Evolutionary conservation across 768 basidiomycete genomes (phyloP).

Genomic region (Hericium rajendrae): DNA sequence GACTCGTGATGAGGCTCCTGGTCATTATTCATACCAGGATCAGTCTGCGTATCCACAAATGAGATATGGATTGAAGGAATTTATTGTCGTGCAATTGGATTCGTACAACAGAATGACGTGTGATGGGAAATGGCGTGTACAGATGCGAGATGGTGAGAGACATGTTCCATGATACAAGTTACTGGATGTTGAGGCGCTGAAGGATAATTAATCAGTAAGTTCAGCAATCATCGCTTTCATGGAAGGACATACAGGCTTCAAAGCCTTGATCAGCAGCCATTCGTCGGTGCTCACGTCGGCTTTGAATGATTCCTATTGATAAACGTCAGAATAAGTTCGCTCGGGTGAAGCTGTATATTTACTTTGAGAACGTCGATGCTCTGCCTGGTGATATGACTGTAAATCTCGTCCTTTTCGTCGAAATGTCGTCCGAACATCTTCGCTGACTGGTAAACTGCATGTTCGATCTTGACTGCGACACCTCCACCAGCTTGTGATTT

Average conservation of each 20-base stretch:
- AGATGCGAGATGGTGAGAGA: not conserved
- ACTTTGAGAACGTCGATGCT: constrained; percentile 97
- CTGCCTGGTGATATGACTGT: constrained; percentile 83
- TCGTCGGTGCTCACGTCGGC: constrained; percentile 84
- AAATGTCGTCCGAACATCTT: constrained; percentile 97
- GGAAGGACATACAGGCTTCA: constrained; percentile 57
- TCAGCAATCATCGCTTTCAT: not conserved
- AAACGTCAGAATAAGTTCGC: not conserved
- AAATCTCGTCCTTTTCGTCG: constrained; percentile 88
- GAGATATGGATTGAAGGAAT: not conserved
- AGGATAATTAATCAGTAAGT: not conserved
- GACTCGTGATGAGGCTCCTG: too few relatives aligned
- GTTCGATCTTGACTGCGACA: constrained; percentile 97
- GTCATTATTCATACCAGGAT: too few relatives aligned
- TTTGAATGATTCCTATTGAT: constrained; percentile 68
- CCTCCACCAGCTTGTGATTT: constrained; percentile 92
- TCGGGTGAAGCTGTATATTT: constrained; percentile 2
- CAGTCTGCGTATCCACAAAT: too few relatives aligned
- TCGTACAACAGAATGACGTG: not conserved
- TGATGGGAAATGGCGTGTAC: not conserved
- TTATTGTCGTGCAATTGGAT: not conserved
- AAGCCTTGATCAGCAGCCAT: constrained; percentile 83
- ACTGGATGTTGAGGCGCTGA: not conserved
- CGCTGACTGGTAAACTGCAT: constrained; percentile 89
- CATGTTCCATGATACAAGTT: not conserved